A percentile compares a stretch with the other conserved stretches of the same genome.
Conservation (phyloP, 495 filamentous ascomycete species). For the Astrothelium subdiscretum region DNA sequence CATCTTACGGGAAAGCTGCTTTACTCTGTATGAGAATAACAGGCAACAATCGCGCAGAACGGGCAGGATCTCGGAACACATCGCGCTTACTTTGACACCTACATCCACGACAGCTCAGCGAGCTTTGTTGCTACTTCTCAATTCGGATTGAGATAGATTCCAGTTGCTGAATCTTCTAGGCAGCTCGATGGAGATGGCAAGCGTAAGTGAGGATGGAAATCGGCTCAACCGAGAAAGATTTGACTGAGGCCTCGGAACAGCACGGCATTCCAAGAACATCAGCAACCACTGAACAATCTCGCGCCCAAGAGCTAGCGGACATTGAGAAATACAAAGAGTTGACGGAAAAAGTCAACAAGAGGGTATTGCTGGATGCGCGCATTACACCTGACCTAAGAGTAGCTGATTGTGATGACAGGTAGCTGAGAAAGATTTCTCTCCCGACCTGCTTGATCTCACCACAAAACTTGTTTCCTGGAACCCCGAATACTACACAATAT, state of each 20-base stretch:
- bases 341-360: conserved; percentile 50
- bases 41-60: not conserved
- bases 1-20: not conserved
- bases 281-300: conserved; percentile 46
- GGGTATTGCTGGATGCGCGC: conserved; percentile 30
- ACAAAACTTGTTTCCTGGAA: conserved; percentile 73
- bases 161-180: no score
- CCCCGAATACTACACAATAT: conserved; percentile 96
- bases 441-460: conserved; percentile 59
- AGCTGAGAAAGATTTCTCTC: conserved; percentile 45
- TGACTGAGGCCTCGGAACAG: conserved; percentile 32
- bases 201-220: not conserved
- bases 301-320: conserved; percentile 56
- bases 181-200: not conserved
- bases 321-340: conserved; percentile 69
- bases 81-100: not conserved
- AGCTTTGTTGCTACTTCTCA: not conserved
- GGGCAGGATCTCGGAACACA: not conserved
- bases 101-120: not conserved
- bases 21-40: not conserved
- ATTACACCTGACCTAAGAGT: not conserved
- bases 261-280: conserved; percentile 67
- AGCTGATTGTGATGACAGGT: conserved; percentile 31
- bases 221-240: not conserved
- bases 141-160: not conserved